These are phyloP conservation scores for Inga leiocalycina DNA, from an alignment of 306 rosid genomes.

Conservation along the genomic window DNA sequence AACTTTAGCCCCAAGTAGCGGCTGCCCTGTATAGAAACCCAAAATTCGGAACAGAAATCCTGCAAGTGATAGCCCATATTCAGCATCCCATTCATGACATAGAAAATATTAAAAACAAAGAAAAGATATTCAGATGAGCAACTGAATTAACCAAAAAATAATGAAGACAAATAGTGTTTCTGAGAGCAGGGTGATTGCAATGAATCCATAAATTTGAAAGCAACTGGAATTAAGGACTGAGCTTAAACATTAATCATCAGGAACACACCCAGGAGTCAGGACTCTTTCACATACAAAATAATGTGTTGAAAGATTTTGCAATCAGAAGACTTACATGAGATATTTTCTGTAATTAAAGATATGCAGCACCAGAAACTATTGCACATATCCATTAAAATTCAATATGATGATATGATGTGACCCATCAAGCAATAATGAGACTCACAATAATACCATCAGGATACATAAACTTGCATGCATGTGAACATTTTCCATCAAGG, in stretches of 20 bases:
- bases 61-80: slow-evolving; percentile 51
- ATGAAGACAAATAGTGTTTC: not conserved
- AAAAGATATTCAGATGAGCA: not conserved
- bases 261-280: not conserved
- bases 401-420: not conserved
- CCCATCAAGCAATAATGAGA: slow-evolving; percentile 19
- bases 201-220: not conserved
- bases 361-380: slow-evolving; percentile 9
- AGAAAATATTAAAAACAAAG: slow-evolving; percentile 12
- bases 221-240: not conserved
- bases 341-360: not conserved
- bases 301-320: not conserved
- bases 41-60: slow-evolving; percentile 84
- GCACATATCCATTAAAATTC: slow-evolving; percentile 18
- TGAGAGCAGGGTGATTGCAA: not conserved
- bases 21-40: slow-evolving; percentile 91
- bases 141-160: not conserved
- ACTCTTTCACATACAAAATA: not conserved
- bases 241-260: not conserved
- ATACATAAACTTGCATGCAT: slow-evolving; percentile 18
- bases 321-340: not conserved
- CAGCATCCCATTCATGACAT: slow-evolving; percentile 25
- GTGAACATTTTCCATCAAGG: slow-evolving; percentile 19
- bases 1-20: slow-evolving; percentile 94
- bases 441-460: slow-evolving; percentile 6